These are phyloP conservation scores for Pestalotiopsis sp. DNA, from an alignment of 2,329 filamentous ascomycete species.

Conservation along the genomic window DNA sequence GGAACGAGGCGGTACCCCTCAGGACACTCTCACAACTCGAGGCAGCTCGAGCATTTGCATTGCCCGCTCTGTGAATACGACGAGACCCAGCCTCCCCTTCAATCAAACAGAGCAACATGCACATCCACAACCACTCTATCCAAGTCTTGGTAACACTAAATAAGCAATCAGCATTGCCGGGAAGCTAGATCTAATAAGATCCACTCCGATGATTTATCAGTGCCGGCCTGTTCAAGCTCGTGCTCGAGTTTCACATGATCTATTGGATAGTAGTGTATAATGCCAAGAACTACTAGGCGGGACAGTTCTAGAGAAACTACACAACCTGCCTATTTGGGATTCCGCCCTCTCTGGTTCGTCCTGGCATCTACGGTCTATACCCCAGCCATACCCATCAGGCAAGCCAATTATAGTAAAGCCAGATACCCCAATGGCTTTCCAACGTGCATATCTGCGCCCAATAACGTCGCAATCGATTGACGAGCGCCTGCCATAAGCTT, in stretches of 20 bases:
- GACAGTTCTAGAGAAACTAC: not conserved
- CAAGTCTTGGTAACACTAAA: not conserved
- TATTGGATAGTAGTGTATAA: not conserved
- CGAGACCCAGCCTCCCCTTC: too few relatives aligned
- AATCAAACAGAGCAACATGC: too few relatives aligned
- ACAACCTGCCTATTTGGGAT: conserved; percentile 10
- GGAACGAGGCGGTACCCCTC: too few relatives aligned
- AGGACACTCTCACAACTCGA: too few relatives aligned
- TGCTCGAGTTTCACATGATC: not conserved
- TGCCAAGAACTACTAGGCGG: not conserved
- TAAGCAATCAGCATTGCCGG: too few relatives aligned
- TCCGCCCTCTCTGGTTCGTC: not conserved
- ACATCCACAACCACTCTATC: not conserved
- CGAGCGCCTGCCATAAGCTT: conserved; percentile 7
- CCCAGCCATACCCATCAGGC: not conserved
- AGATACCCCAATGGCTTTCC: not conserved
- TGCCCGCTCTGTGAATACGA: too few relatives aligned
- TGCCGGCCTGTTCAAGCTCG: not conserved
- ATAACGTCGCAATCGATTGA: not conserved
- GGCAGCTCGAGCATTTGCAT: too few relatives aligned
- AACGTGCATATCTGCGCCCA: not conserved
- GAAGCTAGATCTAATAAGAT: not conserved
- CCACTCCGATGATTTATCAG: not conserved
- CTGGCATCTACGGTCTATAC: too few relatives aligned
- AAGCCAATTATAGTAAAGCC: not conserved